These are phyloP conservation scores for Trichosanthes cucumerina DNA, from an alignment of 306 rosid genomes.

Conservation along the genomic window DNA sequence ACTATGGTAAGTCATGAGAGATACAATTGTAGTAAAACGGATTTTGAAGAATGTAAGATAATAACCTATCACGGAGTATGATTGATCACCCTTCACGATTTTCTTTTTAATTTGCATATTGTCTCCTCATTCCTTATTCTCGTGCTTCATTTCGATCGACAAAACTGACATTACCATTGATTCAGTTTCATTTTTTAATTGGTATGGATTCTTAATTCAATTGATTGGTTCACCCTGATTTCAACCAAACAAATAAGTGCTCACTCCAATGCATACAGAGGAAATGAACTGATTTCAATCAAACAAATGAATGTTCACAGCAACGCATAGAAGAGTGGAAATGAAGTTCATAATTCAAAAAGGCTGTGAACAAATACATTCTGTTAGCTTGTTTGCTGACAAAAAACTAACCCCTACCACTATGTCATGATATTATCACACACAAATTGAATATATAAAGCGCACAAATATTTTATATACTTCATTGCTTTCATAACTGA, in stretches of 20 bases:
- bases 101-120: not conserved
- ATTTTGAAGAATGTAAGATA: not conserved
- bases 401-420: not conserved
- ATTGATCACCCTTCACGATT: not conserved
- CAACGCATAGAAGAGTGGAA: not conserved
- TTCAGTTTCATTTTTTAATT: not conserved
- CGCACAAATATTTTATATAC: not conserved
- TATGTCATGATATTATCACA: not conserved
- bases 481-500: not conserved
- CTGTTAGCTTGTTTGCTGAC: not conserved
- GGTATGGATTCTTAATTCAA: not conserved
- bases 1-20: not conserved
- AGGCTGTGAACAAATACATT: not conserved
- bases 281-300: not conserved
- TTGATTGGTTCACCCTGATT: not conserved
- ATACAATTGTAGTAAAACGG: not conserved
- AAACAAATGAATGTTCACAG: too few relatives aligned
- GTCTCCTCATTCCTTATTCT: not conserved
- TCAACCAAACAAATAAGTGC: not conserved
- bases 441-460: not conserved
- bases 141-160: not conserved
- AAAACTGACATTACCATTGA: not conserved
- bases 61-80: not conserved
- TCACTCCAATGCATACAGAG: not conserved
- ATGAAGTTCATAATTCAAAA: not conserved